Conservation (phyloP, 2,329 filamentous ascomycete genomes). For the Fusarium sp. region DNA sequence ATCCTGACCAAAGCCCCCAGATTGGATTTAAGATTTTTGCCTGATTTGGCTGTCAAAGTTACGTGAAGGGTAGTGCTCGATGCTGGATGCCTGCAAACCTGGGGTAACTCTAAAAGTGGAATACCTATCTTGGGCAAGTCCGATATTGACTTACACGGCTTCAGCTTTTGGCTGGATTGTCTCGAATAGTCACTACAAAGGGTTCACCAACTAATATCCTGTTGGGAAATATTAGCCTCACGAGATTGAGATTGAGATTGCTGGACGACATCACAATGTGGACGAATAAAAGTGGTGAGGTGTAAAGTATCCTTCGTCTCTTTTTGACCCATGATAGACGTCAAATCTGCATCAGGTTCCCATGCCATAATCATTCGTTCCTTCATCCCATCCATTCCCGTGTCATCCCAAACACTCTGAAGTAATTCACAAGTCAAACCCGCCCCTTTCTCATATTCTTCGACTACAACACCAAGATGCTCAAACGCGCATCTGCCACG, state of each 20-base stretch:
- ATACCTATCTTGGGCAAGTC: slow-evolving; percentile 35
- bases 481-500: slow-evolving; percentile 27
- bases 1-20: slow-evolving; percentile 3
- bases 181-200: not conserved
- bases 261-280: slow-evolving; percentile 7
- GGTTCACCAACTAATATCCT: not conserved
- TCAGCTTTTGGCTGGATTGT: too few species aligned
- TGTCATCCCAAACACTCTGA: slow-evolving; percentile 38
- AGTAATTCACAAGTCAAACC: slow-evolving; percentile 36
- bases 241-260: not conserved
- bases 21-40: slow-evolving; percentile 23
- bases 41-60: slow-evolving; percentile 25
- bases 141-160: slow-evolving; percentile 3
- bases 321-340: slow-evolving; percentile 46
- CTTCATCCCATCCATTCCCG: slow-evolving; percentile 43
- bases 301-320: slow-evolving; percentile 46
- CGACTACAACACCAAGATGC: slow-evolving; percentile 22
- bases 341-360: slow-evolving; percentile 45
- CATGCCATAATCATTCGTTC: slow-evolving; percentile 46
- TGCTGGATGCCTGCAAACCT: slow-evolving; percentile 9
- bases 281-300: slow-evolving; percentile 3
- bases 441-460: slow-evolving; percentile 23
- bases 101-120: slow-evolving; percentile 19
- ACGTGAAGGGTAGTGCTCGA: not conserved
- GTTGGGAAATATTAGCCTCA: slow-evolving; percentile 8